Base-by-base conservation (phyloP, 305 asterid species). In the Rubia balearica region DNA sequence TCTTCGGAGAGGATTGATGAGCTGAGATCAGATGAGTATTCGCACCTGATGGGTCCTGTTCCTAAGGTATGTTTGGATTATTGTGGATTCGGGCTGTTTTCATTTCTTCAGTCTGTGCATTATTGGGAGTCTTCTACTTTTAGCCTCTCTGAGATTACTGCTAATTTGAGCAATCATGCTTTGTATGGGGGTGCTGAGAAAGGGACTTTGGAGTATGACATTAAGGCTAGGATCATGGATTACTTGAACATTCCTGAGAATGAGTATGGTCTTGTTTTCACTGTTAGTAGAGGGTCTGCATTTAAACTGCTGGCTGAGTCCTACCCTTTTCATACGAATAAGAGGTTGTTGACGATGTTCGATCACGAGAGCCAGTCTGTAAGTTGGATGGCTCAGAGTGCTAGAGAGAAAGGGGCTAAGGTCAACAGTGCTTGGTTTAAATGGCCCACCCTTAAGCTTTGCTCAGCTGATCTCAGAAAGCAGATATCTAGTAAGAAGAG, bases 301-400 rank as follows among this genome's bases (percentile, higher is more conserved):
- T 93, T 90, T 82, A 93, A 82, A 65, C 56, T 93, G 82, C 85
- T 93, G 21, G 90, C 96, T 65, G 97, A 93, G 68, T 91, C 97
- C 2, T 93, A 93, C 80, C 98, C 98, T 64, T 93, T 93, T 64
- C 96, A 91, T 17, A 82, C 97, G 0, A 91, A 88, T 81, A 88
- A 88, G 81, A 87, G 86, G 79, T 73, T 93, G 87, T 81, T 93
- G 81, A 91, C 98, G 6, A 91, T 93, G 97, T 93, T 88, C 70
- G 98, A 93, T 80, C 98, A 93, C 11, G 98, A 93, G 75, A 93
- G 98, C 71, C 97, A 93, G 78, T 91, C 97, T 2, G 95, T 93
- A 69, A 93, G 85, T 75, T 88, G 90, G 97, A 89, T 93, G 98
- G 96, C 85, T 75, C 97, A 91, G 70, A 85, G 89, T 67, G 98